These are phyloP conservation scores for Paecilomyces formosus DNA, from an alignment of 2,329 filamentous ascomycete genomes.

Conservation along the genomic window DNA sequence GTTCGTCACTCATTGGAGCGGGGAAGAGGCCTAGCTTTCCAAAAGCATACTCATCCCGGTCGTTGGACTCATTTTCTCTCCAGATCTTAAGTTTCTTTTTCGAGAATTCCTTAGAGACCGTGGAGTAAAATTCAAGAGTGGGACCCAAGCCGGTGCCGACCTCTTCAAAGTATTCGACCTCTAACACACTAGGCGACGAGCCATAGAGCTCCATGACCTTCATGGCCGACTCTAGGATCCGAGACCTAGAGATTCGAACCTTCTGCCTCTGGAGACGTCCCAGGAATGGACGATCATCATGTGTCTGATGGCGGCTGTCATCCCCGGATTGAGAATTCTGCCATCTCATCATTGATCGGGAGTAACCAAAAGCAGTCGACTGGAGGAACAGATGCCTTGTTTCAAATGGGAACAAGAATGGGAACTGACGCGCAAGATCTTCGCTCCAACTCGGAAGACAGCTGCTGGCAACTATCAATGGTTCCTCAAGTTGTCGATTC, in stretches of 20 bases:
- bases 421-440: constrained; percentile 85
- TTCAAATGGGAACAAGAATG: constrained; percentile 97
- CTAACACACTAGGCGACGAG: constrained; percentile 88
- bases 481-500: constrained; percentile 93
- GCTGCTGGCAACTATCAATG: constrained; percentile 91
- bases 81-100: constrained; percentile 96
- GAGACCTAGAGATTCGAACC: constrained; percentile 90
- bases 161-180: constrained; percentile 98
- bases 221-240: constrained; percentile 90
- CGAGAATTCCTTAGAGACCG: constrained; percentile 91
- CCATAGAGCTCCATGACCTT: constrained; percentile 99
- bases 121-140: constrained; percentile 96
- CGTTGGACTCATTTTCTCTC: constrained; percentile 75
- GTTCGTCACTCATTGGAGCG: constrained; percentile 75
- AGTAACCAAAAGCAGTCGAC: constrained; percentile 97
- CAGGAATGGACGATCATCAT: constrained; percentile 85
- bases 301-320: constrained; percentile 69
- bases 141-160: constrained; percentile 93
- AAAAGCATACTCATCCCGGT: constrained; percentile 73
- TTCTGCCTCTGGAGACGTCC: constrained; percentile 92
- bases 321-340: constrained; percentile 81
- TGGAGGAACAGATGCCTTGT: constrained; percentile 94
- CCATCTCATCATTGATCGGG: constrained; percentile 94
- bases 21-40: constrained; percentile 83
- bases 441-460: constrained; percentile 95